Base-by-base conservation (phyloP, 192 early-diverging fungal genomes). In the Linnemannia schmuckeri region DNA sequence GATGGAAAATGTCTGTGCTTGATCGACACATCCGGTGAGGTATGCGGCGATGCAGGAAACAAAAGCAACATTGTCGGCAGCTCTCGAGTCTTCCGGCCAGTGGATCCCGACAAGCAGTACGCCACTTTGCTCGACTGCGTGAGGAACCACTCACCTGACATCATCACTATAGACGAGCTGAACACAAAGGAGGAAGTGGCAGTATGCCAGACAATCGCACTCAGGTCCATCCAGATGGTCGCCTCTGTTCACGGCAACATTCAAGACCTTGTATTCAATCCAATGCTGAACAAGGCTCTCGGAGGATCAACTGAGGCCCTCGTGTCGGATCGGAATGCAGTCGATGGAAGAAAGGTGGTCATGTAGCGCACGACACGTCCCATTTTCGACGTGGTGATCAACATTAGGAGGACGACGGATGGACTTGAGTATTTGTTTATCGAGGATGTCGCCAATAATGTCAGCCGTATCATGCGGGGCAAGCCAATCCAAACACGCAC, bases 21-120 rank as follows among this genome's bases (percentile, higher is more conserved):
- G 77, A 71, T 79, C 35, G 77, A 79, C 24, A 57, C 77, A 3
- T 79, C 77, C 10, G 77, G 77, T 35, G 77, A 79, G 70, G 77
- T 79, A 0, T 79, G 77, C 70, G 77, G 77, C 9, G 77, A 79
- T 8, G 6, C 77, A 18, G 69, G 20, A 71, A 71, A 72, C 70
- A 79, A 41, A 37, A 10, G 30, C 5, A 49, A 54, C 30, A 72
- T 79, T 41, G 77, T 79, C 2, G 77, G 77, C 24, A 71, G 70
- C 3, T 71, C 77, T 17, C 68, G 77, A 8, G 70, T 79, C 47
- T 79, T 79, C 66, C 66, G 77, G 41, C 70, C 77, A 7, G 46
- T 55, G 1, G 38, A 71, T 10, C 77, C 77, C 27, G 47, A 15
- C 38, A 46, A 71, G 4, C 77, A 79, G 70, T 79, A 79, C 4